These are phyloP conservation scores for Alternaria sp. DNA, from an alignment of 2,329 filamentous ascomycete species.

Conservation along the genomic window DNA sequence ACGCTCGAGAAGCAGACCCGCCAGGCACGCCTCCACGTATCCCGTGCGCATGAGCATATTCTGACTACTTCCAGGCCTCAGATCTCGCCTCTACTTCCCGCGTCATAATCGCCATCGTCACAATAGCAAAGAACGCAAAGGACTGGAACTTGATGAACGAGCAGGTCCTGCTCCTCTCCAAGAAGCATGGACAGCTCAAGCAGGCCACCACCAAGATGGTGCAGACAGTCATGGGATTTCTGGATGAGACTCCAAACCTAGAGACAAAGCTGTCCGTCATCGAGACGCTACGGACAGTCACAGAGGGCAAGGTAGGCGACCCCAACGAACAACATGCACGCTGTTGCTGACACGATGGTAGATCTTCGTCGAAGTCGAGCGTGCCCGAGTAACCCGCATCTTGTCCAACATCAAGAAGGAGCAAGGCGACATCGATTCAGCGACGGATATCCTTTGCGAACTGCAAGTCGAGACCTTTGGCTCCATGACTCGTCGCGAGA, in stretches of 20 bases:
- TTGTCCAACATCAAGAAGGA: conserved; percentile 97
- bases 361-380: conserved; percentile 99
- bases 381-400: conserved; percentile 91
- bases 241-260: conserved; percentile 81
- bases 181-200: conserved; percentile 99
- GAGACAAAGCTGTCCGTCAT: conserved; percentile 93
- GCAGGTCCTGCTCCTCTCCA: conserved; percentile 92
- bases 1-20: conserved; percentile 94
- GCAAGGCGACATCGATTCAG: conserved; percentile 88
- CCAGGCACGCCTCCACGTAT: conserved; percentile 66
- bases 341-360: conserved; percentile 43
- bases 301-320: conserved; percentile 81
- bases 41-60: conserved; percentile 12
- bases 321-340: background rate
- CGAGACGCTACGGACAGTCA: conserved; percentile 93
- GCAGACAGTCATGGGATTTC: conserved; percentile 90
- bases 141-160: conserved; percentile 97
- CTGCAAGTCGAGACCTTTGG: conserved; percentile 98
- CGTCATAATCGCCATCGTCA: conserved; percentile 85
- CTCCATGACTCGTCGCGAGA: conserved; percentile 95
- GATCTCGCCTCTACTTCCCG: conserved; percentile 95
- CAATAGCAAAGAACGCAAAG: conserved; percentile 88
- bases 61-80: conserved; percentile 70
- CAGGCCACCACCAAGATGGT: conserved; percentile 99
- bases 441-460: conserved; percentile 93